Percentiles rank a stretch among this genome's conserved stretches.
phyloP scores from a whole-genome alignment of 176 grass and related monocot species.

The Zizania latifolia region DNA sequence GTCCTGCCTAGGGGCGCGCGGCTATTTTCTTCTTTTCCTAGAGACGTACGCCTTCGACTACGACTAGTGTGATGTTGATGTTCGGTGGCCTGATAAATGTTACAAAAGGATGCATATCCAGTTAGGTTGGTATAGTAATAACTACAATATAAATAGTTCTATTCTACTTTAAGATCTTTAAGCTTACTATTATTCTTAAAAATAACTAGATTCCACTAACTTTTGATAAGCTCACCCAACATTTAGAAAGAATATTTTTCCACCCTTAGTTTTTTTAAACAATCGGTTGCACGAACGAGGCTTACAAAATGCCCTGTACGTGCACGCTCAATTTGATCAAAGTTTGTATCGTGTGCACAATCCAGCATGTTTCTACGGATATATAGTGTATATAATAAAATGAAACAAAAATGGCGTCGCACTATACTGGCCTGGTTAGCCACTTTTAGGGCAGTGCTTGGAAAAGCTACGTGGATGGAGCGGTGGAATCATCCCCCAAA shows the following conservation, averaged over 20 bases:
- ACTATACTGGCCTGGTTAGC: conserved; percentile 17
- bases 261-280: too few species aligned
- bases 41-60: too few species aligned
- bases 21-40: background rate
- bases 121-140: too few species aligned
- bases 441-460: background rate
- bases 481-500: background rate
- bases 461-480: conserved; percentile 3
- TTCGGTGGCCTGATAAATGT: conserved; percentile 8
- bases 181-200: too few species aligned
- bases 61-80: too few species aligned
- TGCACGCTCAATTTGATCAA: conserved; percentile 14
- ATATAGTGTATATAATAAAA: background rate
- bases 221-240: too few species aligned
- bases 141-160: too few species aligned
- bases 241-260: too few species aligned
- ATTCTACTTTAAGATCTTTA: too few species aligned
- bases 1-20: too few species aligned
- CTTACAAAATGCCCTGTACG: conserved; percentile 23
- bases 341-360: background rate
- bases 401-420: conserved; percentile 14
- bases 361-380: background rate
- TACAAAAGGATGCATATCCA: too few species aligned
- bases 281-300: background rate
- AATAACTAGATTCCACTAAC: too few species aligned